Evolutionary conservation across 2,329 filamentous ascomycete species (phyloP), one percentile per base, ranked within the genome.

Genomic region (Geosmithia flava): DNA sequence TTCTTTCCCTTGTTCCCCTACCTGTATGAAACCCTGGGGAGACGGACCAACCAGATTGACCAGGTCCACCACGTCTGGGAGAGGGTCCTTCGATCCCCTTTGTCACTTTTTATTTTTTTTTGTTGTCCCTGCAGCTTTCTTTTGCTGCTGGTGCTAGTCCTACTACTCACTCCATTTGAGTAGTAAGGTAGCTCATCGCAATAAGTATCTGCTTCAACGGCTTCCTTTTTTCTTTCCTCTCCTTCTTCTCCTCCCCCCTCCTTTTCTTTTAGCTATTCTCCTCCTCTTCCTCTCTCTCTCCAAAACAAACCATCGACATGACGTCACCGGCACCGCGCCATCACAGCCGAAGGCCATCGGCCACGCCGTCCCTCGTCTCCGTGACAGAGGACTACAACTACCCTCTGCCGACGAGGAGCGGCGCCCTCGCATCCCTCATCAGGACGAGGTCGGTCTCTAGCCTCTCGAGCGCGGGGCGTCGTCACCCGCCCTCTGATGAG

Each of bases 381-480:
- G 44, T 56, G 16, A 44, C 4, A 6, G 47, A 48, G 20, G 47
- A 48, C 47, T 30, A 41, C 20, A 30, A 20, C 27, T 33, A 33
- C n/a, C 37, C 20, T 20, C 53, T 67, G 44, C 59, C 58, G 37
- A 67, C 65, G 13, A 60, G 65, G 23, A 66, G 62, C 49, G 64
- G 64, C 44, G 59, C 61, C 15, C 55, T 68, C 46, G 59, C 64
- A 30, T 65, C 62, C 3, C 58, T 68, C 47, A 67, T 68, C 53
- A 58, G 66, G 43, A 66, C 56, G 42, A 65, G 66, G 47, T 68
- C 66, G 23, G 50, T 53, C 6, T 61, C 65, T 51, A 62, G 58
- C 50, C 55, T 58, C 16, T 54, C 42, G 58, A 58, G 56, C 41
- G 58, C 51, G 29, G 44, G 47, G 15, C 49, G 56, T 45, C 49